phyloP scores from a whole-genome alignment of 805 yeast species.

The Saccharomycopsis guyanensis region DNA sequence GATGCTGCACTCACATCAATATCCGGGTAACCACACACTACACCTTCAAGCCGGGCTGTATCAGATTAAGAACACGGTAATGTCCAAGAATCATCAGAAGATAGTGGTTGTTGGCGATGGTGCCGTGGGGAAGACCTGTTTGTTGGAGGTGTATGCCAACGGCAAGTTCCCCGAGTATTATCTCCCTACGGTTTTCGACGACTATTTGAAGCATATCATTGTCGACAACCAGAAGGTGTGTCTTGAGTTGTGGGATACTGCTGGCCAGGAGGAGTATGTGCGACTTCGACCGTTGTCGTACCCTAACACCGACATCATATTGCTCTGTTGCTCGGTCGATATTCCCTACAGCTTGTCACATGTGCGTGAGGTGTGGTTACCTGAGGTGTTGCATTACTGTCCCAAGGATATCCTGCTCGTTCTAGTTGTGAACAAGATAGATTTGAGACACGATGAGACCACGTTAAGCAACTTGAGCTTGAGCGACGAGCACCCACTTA shows the following conservation, averaged over 20 bases:
- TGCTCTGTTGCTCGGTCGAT: conserved; percentile 92
- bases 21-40: too few relatives aligned
- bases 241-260: conserved; percentile 42
- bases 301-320: conserved; percentile 92
- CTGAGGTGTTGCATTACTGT: conserved; percentile 33
- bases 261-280: conserved; percentile 98
- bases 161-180: conserved; percentile 34
- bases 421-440: conserved; percentile 16
- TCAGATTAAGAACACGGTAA: too few relatives aligned
- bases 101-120: conserved; percentile 36
- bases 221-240: conserved; percentile 34
- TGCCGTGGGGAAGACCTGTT: conserved; percentile 36
- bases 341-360: conserved; percentile 89
- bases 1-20: too few relatives aligned
- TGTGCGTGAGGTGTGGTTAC: conserved; percentile 32
- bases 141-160: conserved; percentile 31
- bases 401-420: conserved; percentile 24
- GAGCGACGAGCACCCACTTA: conserved; percentile 16
- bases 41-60: too few relatives aligned
- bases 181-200: conserved; percentile 39
- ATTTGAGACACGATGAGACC: conserved; percentile 14
- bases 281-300: conserved; percentile 86
- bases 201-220: conserved; percentile 39
- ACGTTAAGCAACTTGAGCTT: conserved; percentile 13
- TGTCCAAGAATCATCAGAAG: conserved; percentile 20